Base-by-base conservation (phyloP, 371 early-diverging fungal species). In the Mortierella sp. region DNA sequence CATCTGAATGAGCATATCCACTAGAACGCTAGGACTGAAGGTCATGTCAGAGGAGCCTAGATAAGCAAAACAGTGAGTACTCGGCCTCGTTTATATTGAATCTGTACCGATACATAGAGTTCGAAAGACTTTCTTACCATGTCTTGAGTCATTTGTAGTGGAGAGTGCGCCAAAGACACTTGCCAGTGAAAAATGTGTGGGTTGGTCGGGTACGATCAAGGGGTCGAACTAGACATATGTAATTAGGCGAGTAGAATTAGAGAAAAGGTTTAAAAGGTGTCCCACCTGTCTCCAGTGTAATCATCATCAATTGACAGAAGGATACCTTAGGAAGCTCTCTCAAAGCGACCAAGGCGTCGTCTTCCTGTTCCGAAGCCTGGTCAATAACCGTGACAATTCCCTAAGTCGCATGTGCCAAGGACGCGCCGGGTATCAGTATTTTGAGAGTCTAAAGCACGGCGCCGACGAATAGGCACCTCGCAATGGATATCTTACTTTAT, bases 381-480 rank as follows among this genome's bases (percentile, higher is more conserved):
- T 66, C 74, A 2, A 69, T 70, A 12, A 78, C 78, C 0, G 73
- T 70, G 47, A 78, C 64, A 37, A 78, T 78, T n/a, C 78, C 78
- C 78, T 78, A 28, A 5, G 26, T 16, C 5, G 37, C 3, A 39
- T 49, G 24, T 4, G 49, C 12, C n/a, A 37, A 20, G 64, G 16
- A 43, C 16, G 43, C 16, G 11, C 11, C 3, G 16, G 14, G 43
- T 11, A 43, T 43, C 43, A 43, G 43, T 43, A n/a, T 16, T 49
- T 16, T 20, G n/a, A n/a, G 49, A 49, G 49, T 49, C n/a, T 5
- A n/a, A 49, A 49, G 49, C 12, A n/a, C 49, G 3, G 49, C 18
- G 49, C 18, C 6, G 6, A 49, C 18, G 5, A n/a, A 49, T 49
- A 8, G 18, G 3, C 45, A 43, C 49, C 49, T 49, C 35, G 0